Base-by-base conservation (phyloP, 139 green algal genomes). In the Mesotaenium endlicherianum region DNA sequence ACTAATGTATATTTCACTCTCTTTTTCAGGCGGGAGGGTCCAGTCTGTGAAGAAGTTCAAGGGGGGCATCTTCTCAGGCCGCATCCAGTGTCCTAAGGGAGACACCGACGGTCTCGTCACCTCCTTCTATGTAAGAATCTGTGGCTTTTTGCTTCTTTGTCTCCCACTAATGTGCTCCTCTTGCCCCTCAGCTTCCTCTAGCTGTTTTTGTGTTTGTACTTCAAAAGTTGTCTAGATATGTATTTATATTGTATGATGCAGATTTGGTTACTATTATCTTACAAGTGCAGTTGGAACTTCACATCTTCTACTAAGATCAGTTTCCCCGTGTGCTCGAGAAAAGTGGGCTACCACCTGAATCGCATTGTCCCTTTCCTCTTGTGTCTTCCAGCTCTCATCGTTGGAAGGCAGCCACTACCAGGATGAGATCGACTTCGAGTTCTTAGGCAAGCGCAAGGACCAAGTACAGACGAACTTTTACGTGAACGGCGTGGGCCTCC, bases 371-470 rank as follows among this genome's bases (percentile, higher is more conserved):
- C 20, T 72, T 6, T 5, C 43, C 36, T 47, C n/a, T n/a, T n/a
- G n/a, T n/a, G n/a, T 40, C 36, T 40, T 8, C 26, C 44, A 76
- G 77, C 26, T 84, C n/a, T 84, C 77, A 20, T 74, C 79, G 0
- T 39, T 76, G 20, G 79, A 85, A n/a, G 53, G 55, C 41, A 76
- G 67, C 34, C 20, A 41, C 60, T 68, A 43, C 11, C 79, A 85
- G 70, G 79, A 85, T 39, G 79, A 85, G 43, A 85, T 85, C 30
- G 79, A 85, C 43, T 85, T 85, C 31, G 79, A 85, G 55, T 85
- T 58, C 26, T 34, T 85, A 6, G 79, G 79, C 49, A 85, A 80
- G 79, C 64, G 67, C 67, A 79, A 67, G 20, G 17, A 16, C 1
- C 11, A 34, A 0, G 79, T 85, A 20, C 79, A 85, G 70, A 85